Evolutionary conservation across 768 basidiomycete genomes (phyloP).

Genomic region (Pisolithus microcarpus): DNA sequence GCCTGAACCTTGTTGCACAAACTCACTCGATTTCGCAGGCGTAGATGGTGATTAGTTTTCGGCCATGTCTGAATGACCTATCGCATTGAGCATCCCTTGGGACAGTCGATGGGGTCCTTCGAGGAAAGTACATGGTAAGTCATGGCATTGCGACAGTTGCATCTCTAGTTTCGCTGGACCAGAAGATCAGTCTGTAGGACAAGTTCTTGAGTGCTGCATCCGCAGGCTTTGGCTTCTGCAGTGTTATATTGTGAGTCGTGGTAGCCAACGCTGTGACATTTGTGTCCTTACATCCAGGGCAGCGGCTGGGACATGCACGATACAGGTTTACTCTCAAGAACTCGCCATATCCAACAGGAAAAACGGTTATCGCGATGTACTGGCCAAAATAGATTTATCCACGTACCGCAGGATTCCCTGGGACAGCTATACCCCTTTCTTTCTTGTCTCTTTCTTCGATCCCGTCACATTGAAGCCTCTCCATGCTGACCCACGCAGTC

Average conservation of each 20-base stretch:
- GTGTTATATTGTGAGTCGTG: constrained; percentile 75
- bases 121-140: constrained; percentile 91
- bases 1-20: constrained; percentile 2
- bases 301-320: constrained; percentile 96
- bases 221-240: constrained; percentile 90
- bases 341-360: constrained; percentile 83
- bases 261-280: not conserved
- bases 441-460: constrained; percentile 85
- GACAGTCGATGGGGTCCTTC: constrained; percentile 84
- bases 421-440: constrained; percentile 90
- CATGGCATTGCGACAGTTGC: not conserved
- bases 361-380: constrained; percentile 88
- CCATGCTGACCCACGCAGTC: constrained; percentile 80
- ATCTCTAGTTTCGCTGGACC: constrained; percentile 6
- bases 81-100: constrained; percentile 4
- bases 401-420: constrained; percentile 87
- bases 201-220: constrained; percentile 83
- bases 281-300: not conserved
- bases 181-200: constrained; percentile 62
- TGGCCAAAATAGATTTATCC: constrained; percentile 80
- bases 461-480: constrained; percentile 77
- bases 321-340: constrained; percentile 71
- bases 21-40: constrained; percentile 27
- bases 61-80: not conserved
- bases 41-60: constrained; percentile 54